Base-by-base conservation (phyloP, 192 early-diverging fungal genomes). In the Coemansia reversa region DNA sequence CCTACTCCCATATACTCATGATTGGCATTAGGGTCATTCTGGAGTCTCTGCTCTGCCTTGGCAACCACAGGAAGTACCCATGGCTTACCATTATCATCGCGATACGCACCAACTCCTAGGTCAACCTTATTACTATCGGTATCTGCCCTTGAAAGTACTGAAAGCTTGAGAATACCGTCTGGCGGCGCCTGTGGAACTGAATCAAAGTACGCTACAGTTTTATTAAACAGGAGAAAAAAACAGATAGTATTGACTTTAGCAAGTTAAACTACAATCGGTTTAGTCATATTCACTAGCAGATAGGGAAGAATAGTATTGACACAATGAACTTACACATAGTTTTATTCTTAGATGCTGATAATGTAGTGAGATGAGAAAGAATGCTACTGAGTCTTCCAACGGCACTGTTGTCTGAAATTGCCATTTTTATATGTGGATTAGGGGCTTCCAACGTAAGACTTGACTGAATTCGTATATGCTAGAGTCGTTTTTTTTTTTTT, bases 1-100 rank as follows among this genome's bases (percentile, higher is more conserved):
- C 87, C 90, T 67, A 97, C 94, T 49, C 89, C 85, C 55, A 93
- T 83, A 73, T 99, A 99, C 82, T 99, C 97, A 84, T 99, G 95
- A 78, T 97, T 91, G 61, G 86, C 60, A 32, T 51, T 70, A 11
- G 86, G 74, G 71, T 97, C 89, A 20, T 86, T 67, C 32, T 89
- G 70, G 32, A 98, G 68, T 33, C 83, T 84, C 30, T 81, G 68
- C 75, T 97, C 91, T 48, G 93, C 95, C 91, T 95, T 95, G 66
- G 82, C 85, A 19, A 99, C 95, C 23, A 94, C 94, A 16, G 94
- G 94, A 8, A 99, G 87, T 5, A 97, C 84, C 90, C 92, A 99
- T 23, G 97, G 97, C 81, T 96, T 93, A 65, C 94, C 91, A 4
- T 89, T 70, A 66, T 96, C 88, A 67, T 91, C 91, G 58, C 97